Conservation (phyloP, 2,329 filamentous ascomycete species). For the Diaporthe eres region DNA sequence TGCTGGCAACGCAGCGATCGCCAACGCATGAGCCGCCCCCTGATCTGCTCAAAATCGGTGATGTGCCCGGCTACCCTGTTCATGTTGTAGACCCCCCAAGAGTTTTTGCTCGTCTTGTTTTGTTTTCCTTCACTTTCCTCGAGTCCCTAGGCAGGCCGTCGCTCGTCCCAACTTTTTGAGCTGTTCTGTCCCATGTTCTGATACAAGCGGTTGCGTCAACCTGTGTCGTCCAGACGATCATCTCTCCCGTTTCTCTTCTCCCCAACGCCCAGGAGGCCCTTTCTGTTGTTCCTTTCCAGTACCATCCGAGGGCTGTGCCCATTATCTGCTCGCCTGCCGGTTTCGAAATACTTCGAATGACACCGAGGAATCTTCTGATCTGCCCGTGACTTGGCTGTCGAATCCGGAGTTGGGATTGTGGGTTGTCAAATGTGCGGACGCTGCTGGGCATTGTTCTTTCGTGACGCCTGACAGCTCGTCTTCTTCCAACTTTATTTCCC, state of each 20-base stretch:
- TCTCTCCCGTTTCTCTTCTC: conserved; percentile 6
- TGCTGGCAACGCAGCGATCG: conserved; percentile 10
- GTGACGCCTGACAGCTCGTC: conserved; percentile 20
- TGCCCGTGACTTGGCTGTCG: conserved; percentile 10
- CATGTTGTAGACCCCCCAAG: neutral
- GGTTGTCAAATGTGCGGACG: conserved; percentile 21
- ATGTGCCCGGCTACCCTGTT: conserved; percentile 7
- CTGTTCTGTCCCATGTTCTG: conserved; percentile 24
- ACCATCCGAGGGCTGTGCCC: conserved; percentile 31
- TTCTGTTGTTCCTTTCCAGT: conserved; percentile 1
- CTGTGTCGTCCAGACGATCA: conserved; percentile 22
- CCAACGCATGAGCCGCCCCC: neutral
- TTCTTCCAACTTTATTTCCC: conserved; percentile 24
- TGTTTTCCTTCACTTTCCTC: neutral
- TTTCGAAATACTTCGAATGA: conserved; percentile 29
- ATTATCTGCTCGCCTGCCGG: conserved; percentile 6
- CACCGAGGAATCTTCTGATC: conserved; percentile 1
- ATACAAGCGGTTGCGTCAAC: conserved; percentile 12
- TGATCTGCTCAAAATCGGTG: conserved; percentile 25
- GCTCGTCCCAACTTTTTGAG: conserved; percentile 9
- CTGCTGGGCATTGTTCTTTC: conserved; percentile 17
- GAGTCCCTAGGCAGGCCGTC: neutral
- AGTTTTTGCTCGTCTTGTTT: conserved; percentile 7
- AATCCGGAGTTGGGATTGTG: conserved; percentile 26
- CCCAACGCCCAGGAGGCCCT: conserved; percentile 8